Evolutionary conservation across 164 flowering plant species (phyloP).

Genomic region (Umbellularia californica): DNA sequence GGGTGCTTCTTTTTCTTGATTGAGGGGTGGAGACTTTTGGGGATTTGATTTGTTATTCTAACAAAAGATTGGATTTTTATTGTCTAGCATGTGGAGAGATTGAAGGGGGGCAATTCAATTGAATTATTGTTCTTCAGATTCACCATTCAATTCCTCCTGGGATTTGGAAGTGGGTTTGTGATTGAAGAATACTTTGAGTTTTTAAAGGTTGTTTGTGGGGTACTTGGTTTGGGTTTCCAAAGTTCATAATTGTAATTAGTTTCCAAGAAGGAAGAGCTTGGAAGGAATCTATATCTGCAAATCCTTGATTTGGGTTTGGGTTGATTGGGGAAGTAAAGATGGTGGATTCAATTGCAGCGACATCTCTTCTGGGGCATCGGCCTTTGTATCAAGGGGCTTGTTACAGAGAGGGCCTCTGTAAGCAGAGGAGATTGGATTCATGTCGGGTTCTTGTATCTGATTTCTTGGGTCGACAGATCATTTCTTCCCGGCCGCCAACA

Average conservation of each 20-base stretch:
- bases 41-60: neutral
- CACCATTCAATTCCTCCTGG: neutral
- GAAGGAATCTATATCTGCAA: constrained; percentile 1
- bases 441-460: constrained; percentile 24
- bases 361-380: constrained; percentile 54
- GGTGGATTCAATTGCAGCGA: constrained; percentile 66
- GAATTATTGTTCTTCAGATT: constrained; percentile 1
- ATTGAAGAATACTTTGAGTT: neutral
- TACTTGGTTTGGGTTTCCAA: constrained; percentile 1
- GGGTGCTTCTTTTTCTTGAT: neutral
- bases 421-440: constrained; percentile 14
- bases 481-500: constrained; percentile 3
- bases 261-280: neutral
- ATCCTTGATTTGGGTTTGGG: neutral
- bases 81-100: neutral
- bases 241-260: neutral
- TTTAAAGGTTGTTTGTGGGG: neutral
- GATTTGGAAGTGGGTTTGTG: neutral
- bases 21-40: neutral
- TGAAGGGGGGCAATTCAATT: constrained; percentile 3
- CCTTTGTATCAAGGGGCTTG: constrained; percentile 31
- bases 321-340: constrained; percentile 22
- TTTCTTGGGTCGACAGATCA: constrained; percentile 28
- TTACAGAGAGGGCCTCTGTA: constrained; percentile 25
- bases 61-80: neutral